Evolutionary conservation across 2,329 filamentous ascomycete genomes (phyloP).

Genomic region (Arthrobotrys megalospora): DNA sequence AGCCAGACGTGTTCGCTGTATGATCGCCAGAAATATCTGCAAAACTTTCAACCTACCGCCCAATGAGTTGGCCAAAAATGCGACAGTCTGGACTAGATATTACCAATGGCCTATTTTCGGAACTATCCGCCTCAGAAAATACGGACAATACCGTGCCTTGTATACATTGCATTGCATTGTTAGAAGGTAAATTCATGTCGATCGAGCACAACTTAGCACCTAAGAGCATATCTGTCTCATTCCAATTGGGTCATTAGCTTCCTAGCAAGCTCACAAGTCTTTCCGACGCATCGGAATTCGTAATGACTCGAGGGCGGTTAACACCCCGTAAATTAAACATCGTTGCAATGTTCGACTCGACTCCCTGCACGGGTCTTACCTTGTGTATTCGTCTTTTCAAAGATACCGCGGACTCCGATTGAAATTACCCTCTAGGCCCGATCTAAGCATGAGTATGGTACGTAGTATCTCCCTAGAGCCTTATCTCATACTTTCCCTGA

Average conservation of each 20-base stretch:
- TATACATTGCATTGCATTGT: too few species aligned
- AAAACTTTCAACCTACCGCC: not conserved
- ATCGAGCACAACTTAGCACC: not conserved
- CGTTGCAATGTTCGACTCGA: not conserved
- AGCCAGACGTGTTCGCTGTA: not conserved
- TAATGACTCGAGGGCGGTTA: not conserved
- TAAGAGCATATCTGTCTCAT: not conserved
- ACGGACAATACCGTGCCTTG: slow-evolving; percentile 10
- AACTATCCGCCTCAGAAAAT: not conserved
- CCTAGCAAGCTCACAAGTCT: too few species aligned
- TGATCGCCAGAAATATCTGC: not conserved
- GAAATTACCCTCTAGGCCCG: not conserved
- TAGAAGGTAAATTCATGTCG: not conserved
- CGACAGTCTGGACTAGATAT: not conserved
- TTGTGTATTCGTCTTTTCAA: not conserved
- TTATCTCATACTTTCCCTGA: not conserved
- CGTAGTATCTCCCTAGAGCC: not conserved
- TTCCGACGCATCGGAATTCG: too few species aligned
- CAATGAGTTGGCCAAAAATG: not conserved
- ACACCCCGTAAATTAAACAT: not conserved
- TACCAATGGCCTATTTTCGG: slow-evolving; percentile 3
- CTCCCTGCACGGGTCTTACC: not conserved
- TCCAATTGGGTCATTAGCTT: not conserved
- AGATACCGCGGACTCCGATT: not conserved
- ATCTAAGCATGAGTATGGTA: not conserved